Conservation (phyloP, 768 basidiomycete genomes). For the Auricularia sp. region DNA sequence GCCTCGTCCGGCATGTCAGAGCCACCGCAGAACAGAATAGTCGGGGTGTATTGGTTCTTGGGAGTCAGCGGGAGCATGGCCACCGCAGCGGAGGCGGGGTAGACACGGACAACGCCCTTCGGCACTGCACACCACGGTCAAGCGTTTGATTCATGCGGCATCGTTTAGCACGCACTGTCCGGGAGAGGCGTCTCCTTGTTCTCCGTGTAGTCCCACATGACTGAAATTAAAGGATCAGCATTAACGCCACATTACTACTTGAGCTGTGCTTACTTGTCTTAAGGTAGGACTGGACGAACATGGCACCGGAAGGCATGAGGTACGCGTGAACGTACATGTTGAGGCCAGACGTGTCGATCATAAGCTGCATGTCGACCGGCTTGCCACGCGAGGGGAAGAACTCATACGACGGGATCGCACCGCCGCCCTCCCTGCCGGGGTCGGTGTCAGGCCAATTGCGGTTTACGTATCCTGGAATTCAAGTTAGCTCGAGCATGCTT, state of each 20-base stretch:
- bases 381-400: constrained; percentile 55
- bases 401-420: constrained; percentile 74
- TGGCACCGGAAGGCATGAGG: constrained; percentile 64
- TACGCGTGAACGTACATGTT: constrained; percentile 69
- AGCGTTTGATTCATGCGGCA: not conserved
- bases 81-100: constrained; percentile 80
- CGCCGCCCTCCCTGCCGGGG: constrained; percentile 52
- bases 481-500: not conserved
- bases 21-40: constrained; percentile 87
- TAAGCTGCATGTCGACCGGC: constrained; percentile 49
- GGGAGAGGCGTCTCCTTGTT: constrained; percentile 58
- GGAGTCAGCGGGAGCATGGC: constrained; percentile 89
- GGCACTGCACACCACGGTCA: constrained; percentile 36
- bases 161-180: constrained; percentile 22
- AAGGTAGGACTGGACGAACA: constrained; percentile 50
- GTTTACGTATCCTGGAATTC: constrained; percentile 48
- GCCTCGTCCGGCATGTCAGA: constrained; percentile 58
- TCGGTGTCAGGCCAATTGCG: constrained; percentile 62
- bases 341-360: constrained; percentile 60
- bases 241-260: no score
- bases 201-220: constrained; percentile 39
- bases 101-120: constrained; percentile 62
- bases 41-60: constrained; percentile 77
- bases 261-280: constrained; percentile 31
- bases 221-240: constrained; percentile 13